Percentiles rank a stretch among this genome's conserved stretches.
Conservation (phyloP, 441 rosid genomes). For the Kokia cookei region DNA sequence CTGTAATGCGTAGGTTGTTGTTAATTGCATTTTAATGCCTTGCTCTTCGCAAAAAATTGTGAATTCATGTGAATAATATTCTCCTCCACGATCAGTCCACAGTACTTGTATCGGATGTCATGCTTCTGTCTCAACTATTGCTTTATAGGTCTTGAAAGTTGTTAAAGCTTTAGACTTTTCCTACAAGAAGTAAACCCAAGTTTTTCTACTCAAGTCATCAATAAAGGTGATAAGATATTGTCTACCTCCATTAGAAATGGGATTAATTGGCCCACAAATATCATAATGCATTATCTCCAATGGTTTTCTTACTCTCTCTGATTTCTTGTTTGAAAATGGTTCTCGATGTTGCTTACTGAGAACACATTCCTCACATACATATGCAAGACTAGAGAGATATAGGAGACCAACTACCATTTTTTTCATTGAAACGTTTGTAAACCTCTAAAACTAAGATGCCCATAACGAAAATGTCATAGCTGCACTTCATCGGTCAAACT, state of each 20-base stretch:
- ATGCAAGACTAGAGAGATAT: neutral
- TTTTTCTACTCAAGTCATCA: neutral
- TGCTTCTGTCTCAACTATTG: neutral
- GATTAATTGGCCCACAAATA: neutral
- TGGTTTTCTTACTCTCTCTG: neutral
- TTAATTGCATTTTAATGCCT: neutral
- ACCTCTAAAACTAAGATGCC: neutral
- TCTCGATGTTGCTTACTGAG: neutral
- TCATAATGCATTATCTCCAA: neutral
- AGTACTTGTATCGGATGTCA: neutral
- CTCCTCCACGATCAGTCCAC: neutral
- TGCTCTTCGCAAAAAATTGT: neutral
- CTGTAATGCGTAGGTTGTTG: neutral
- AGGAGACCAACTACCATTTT: neutral
- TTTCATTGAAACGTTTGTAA: too few relatives aligned
- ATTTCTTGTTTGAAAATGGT: neutral
- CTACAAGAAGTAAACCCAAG: neutral
- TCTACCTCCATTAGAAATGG: neutral
- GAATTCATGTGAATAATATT: neutral
- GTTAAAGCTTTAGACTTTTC: neutral
- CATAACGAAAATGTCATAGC: neutral
- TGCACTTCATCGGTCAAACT: too few relatives aligned
- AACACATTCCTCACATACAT: neutral
- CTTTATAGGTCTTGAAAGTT: neutral
- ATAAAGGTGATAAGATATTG: neutral